phyloP scores from a whole-genome alignment of 495 filamentous ascomycete species.

The Geoglossum glabrum region DNA sequence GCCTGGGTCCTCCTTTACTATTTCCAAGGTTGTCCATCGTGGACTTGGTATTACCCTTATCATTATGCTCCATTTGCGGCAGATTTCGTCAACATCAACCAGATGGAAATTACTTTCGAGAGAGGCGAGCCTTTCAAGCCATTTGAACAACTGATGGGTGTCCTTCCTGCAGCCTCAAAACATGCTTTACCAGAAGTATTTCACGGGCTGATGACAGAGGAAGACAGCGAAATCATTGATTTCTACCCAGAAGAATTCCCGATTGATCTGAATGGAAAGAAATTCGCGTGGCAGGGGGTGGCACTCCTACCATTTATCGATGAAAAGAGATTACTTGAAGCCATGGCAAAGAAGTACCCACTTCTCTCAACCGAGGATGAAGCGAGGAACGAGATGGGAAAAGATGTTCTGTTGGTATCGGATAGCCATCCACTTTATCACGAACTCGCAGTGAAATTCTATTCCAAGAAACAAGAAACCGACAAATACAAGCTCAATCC shows the following conservation, averaged over 20 bases:
- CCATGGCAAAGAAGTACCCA: slow-evolving; percentile 67
- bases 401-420: slow-evolving; percentile 65
- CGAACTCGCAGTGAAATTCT: slow-evolving; percentile 62
- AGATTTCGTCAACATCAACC: slow-evolving; percentile 70
- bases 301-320: slow-evolving; percentile 91
- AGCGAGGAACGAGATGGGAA: slow-evolving; percentile 58
- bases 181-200: slow-evolving; percentile 78
- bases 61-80: slow-evolving; percentile 96
- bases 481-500: slow-evolving; percentile 50
- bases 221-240: slow-evolving; percentile 79
- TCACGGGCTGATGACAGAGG: slow-evolving; percentile 68
- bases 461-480: slow-evolving; percentile 62
- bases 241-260: slow-evolving; percentile 94
- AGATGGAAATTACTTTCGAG: slow-evolving; percentile 63
- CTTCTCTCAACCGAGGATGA: slow-evolving; percentile 58
- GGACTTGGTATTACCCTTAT: slow-evolving; percentile 98
- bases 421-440: slow-evolving; percentile 66
- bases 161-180: slow-evolving; percentile 78
- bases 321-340: slow-evolving; percentile 62
- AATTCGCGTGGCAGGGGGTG: slow-evolving; percentile 95
- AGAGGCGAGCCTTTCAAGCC: slow-evolving; percentile 76
- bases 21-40: slow-evolving; percentile 92
- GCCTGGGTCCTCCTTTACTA: slow-evolving; percentile 97
- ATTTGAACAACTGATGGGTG: slow-evolving; percentile 97
- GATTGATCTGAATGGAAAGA: slow-evolving; percentile 91